Conservation (phyloP, 257 asterid genomes). For the Scutellaria minor region DNA sequence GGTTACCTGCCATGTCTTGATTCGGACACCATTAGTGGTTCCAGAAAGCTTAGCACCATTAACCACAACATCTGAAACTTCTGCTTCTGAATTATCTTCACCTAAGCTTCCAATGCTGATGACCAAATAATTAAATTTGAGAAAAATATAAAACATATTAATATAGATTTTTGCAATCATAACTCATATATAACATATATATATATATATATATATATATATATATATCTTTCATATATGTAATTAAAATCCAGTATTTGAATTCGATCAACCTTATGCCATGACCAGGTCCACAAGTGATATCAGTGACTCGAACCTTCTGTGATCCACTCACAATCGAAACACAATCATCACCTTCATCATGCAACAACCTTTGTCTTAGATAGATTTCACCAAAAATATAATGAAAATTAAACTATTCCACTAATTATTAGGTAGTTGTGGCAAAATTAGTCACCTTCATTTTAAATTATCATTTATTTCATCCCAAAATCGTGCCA, state of each 20-base stretch:
- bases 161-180: background rate
- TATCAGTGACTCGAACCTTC: slow-evolving; percentile 46
- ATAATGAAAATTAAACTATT: too few relatives aligned
- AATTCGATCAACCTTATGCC: slow-evolving; percentile 70
- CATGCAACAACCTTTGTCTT: background rate
- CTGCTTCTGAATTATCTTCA: slow-evolving; percentile 53
- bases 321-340: slow-evolving; percentile 72
- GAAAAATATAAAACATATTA: background rate
- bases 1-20: slow-evolving; percentile 90
- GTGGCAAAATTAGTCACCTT: too few relatives aligned
- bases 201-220: too few relatives aligned
- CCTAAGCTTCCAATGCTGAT: slow-evolving; percentile 86
- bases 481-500: too few relatives aligned
- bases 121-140: background rate
- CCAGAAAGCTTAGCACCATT: slow-evolving; percentile 69
- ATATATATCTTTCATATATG: too few relatives aligned
- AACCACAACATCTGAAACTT: slow-evolving; percentile 66
- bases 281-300: slow-evolving; percentile 94
- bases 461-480: too few relatives aligned
- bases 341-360: slow-evolving; percentile 86
- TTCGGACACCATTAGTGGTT: slow-evolving; percentile 79
- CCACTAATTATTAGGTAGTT: too few relatives aligned
- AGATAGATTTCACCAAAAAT: background rate
- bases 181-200: background rate
- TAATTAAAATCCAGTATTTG: background rate